Base-by-base conservation (phyloP, 768 basidiomycete species). In the Lactarius indigo region DNA sequence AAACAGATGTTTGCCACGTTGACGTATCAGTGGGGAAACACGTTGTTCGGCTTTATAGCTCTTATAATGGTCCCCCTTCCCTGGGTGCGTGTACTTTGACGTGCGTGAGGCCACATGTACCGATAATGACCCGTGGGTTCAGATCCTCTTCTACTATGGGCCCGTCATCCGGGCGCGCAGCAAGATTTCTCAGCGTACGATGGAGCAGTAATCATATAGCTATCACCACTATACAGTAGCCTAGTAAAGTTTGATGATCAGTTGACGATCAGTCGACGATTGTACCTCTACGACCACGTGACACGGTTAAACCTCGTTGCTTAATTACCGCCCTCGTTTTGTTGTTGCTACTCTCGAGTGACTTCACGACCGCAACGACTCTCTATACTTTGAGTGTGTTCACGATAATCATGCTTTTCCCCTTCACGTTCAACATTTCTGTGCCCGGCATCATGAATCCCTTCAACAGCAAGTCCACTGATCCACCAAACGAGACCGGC, bases 391-490 rank as follows among this genome's bases (percentile, higher is more conserved):
- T 37, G 37, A 26, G 6, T 20, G 2, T 33, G 26, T 61, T 20
- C 9, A 52, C 60, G 39, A 63, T 6, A 58, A 15, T 44, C 54
- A 83, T 85, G 82, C 74, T 79, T 4, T 91, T 90, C 72, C 84
- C 88, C 15, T 92, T 92, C 74, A 89, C 89, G 59, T 92, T 92
- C 79, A 84, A 75, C 18, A 80, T 91, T 66, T 74, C 81, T 41
- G 84, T 89, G 15, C 87, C 89, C 5, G 89, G 88, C 7, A 72
- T 90, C 61, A 75, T 80, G 30, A 91, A 90, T 72, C 90, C 90
- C 10, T 91, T 91, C 76, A 50, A 33, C 57, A 50, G 41, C 57
- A 59, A 17, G 28, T 13, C 61, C 20, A 37, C 44, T 12, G 28
- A 42, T 28, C 54, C 4, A 7, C 12, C 73, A 80, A 42, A 52